These are phyloP conservation scores for Cutaneotrichosporon sp. DNA, from an alignment of 1,284 basidiomycete species.

Conservation along the genomic window DNA sequence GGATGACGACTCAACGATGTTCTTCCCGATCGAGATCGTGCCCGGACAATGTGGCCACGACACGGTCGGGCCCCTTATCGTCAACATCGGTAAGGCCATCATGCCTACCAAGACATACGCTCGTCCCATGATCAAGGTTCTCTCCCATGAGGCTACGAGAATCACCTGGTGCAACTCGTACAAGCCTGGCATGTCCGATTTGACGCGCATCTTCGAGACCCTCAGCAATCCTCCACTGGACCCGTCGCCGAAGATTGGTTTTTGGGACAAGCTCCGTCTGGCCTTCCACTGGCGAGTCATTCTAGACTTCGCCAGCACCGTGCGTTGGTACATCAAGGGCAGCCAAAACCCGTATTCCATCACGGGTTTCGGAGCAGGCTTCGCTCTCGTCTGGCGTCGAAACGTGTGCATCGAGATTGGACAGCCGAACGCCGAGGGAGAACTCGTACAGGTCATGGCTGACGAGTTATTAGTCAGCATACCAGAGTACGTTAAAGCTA, in stretches of 20 bases:
- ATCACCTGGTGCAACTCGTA: slow-evolving; percentile 91
- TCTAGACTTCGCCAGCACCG: slow-evolving; percentile 69
- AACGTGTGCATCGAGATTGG: slow-evolving; percentile 72
- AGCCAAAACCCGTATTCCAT: slow-evolving; percentile 75
- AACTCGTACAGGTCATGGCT: slow-evolving; percentile 80
- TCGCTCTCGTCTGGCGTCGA: slow-evolving; percentile 82
- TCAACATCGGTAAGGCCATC: slow-evolving; percentile 83
- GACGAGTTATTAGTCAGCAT: slow-evolving; percentile 77
- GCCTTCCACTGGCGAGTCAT: slow-evolving; percentile 80
- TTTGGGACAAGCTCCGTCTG: slow-evolving; percentile 92
- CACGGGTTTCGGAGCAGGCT: slow-evolving; percentile 77
- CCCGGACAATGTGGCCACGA: slow-evolving; percentile 59
- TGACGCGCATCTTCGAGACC: slow-evolving; percentile 79
- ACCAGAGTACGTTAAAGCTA: slow-evolving; percentile 64
- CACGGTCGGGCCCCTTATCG: slow-evolving; percentile 61
- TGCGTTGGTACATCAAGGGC: slow-evolving; percentile 85
- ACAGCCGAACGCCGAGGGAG: slow-evolving; percentile 69
- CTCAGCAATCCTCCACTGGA: slow-evolving; percentile 78
- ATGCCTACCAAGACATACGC: slow-evolving; percentile 96
- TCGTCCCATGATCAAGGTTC: slow-evolving; percentile 67
- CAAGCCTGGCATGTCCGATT: slow-evolving; percentile 79
- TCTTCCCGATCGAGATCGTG: slow-evolving; percentile 68
- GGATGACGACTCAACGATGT: slow-evolving; percentile 62
- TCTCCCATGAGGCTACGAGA: slow-evolving; percentile 66
- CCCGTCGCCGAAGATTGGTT: slow-evolving; percentile 81